Evolutionary conservation across 2,329 filamentous ascomycete genomes (phyloP), one percentile per base, ranked within the genome.

Genomic region (Dothideomycetes sp.): DNA sequence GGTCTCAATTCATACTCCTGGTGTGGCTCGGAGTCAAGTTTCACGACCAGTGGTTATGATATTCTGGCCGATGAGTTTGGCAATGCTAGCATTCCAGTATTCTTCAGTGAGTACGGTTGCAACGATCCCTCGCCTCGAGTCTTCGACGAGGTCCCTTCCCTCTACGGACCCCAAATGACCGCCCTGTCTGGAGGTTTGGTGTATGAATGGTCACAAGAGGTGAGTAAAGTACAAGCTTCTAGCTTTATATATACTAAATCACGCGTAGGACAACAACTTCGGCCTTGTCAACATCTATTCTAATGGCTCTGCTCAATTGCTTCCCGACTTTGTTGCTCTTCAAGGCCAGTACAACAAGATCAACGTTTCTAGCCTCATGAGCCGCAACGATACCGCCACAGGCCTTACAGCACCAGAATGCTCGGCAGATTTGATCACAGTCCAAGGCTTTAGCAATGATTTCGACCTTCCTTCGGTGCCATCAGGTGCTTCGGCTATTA

Each of bases 41-140:
- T 75, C 60, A 59, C 73, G 43, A 73, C 68, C 37, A 76, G 78
- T 3, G 72, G 74, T 24, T 86, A 80, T 58, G 64, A 80, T 49
- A 63, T 68, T 13, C 67, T 86, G 24, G 76, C 82, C 33, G 58
- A 65, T 2, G 74, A 78, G 58, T 86, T 89, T 67, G 62, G 69
- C 51, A 69, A 69, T 48, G 74, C 73, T 27, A 74, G 78, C 12
- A 72, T 87, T 25, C 84, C 84, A 22, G 70, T 88, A 52, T 89
- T 89, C 71, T 88, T 84, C 69, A 84, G 80, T 48, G 84, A 91
- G 57, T 80, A 78, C 52, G 84, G 84, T 46, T 89, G 84, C 74
- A 89, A 87, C 66, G 67, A 70, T 25, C 75, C 78, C 11, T 58
- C 65, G n/a, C 79, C 82, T 11, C 81, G 84, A 51, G 63, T 78